These are phyloP conservation scores for Ploettnerulaceae sp. DNA, from an alignment of 2,329 filamentous ascomycete genomes.

Conservation along the genomic window DNA sequence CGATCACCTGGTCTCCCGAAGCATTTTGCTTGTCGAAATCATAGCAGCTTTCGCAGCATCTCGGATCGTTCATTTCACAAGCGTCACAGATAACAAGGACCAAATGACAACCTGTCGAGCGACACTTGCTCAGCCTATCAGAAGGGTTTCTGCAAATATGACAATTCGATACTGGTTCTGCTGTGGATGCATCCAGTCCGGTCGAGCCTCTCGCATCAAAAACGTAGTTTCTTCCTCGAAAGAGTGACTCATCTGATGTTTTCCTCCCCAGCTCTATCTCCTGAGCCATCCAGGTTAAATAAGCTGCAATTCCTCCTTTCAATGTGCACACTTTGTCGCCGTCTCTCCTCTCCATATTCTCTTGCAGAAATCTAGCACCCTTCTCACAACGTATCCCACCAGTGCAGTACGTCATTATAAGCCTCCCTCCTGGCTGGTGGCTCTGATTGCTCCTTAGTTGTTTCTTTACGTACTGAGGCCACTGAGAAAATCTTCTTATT, in stretches of 20 bases:
- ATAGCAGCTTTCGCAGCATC: conserved; percentile 30
- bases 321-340: conserved; percentile 30
- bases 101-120: conserved; percentile 30
- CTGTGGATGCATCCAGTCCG: conserved; percentile 12
- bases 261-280: conserved; percentile 31
- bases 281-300: conserved; percentile 34
- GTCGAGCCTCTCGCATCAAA: conserved; percentile 34
- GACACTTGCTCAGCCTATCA: conserved; percentile 32
- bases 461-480: conserved; percentile 32
- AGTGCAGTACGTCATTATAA: conserved; percentile 34
- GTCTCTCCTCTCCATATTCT: conserved; percentile 23
- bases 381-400: conserved; percentile 35
- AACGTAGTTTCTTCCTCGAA: conserved; percentile 33
- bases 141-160: conserved; percentile 25
- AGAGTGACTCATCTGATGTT: conserved; percentile 26
- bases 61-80: conserved; percentile 26
- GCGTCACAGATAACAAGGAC: conserved; percentile 31
- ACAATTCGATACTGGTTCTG: conserved; percentile 30
- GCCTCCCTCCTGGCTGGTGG: conserved; percentile 9
- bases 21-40: conserved; percentile 15
- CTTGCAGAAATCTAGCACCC: conserved; percentile 30
- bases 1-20: not conserved
- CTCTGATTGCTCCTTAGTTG: conserved; percentile 12
- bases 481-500: conserved; percentile 33
- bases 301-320: conserved; percentile 33